Evolutionary conservation across 805 yeast species (phyloP), one percentile per base, ranked within the genome.

Genomic region (Saccharomycopsis olivae): DNA sequence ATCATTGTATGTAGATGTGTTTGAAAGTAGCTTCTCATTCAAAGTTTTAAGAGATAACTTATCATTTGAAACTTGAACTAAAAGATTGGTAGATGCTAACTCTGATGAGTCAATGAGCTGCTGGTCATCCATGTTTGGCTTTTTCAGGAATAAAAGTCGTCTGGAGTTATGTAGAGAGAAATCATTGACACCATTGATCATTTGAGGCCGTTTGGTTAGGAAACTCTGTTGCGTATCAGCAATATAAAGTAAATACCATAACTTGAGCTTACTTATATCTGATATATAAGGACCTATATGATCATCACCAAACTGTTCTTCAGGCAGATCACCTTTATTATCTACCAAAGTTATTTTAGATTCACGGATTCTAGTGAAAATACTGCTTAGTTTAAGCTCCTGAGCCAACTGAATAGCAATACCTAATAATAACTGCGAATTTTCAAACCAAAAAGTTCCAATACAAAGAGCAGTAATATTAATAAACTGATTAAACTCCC

Each of bases 211-310:
- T 47, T 73, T 71, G 49, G 68, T 71, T 0, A 78, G 68, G 50
- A 78, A 56, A 47, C 81, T 72, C 48, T 78, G 84, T 47, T 78
- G 82, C 0, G 84, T 83, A 55, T 78, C 86, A 28, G 77, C 57
- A 8, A 76, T 69, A 53, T 73, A 78, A 16, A 78, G 56, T 43
- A 78, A 58, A 51, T 77, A 78, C 86, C 86, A 78, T 33, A 78
- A 57, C 49, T 74, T 75, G 35, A 77, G 55, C 37, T 72, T 60
- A 34, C 73, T 72, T 43, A 60, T 61, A n/a, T 55, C 58, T 13
- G 56, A 51, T 5, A 57, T 33, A 3, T 14, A 9, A 20, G 4
- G 5, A 13, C 35, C 13, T n/a, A n/a, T n/a, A n/a, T n/a, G n/a
- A n/a, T n/a, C n/a, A 9, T 28, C 14, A 9, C 14, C 31, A 28